Evolutionary conservation across 805 yeast genomes (phyloP), one percentile per base, ranked within the genome.

Genomic region (Blastobotrys attinorum): DNA sequence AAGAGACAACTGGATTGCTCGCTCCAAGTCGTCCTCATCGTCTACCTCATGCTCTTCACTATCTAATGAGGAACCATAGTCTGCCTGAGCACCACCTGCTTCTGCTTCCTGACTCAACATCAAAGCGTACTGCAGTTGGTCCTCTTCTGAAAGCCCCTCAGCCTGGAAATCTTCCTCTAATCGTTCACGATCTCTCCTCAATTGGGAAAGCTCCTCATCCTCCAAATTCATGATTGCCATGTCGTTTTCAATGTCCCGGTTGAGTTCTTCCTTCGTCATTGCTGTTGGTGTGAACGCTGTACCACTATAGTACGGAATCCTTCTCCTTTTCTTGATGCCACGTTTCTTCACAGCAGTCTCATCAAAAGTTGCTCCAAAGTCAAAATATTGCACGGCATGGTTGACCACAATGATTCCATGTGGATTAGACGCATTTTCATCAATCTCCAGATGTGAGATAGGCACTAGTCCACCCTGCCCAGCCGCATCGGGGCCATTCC

Each of bases 121-220:
- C 42, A 60, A 17, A 2, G 66, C 66, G 38, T 57, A 56, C 25
- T 53, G 53, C 23, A 60, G 27, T 42, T 59, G 62, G 36, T 61
- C 66, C 15, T 57, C 61, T 31, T 61, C 64, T 3, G 50, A 53
- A 39, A 58, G 35, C 4, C 47, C 49, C 3, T 44, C 52, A 11
- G 50, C 34, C 4, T 27, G 39, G 42, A 37, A 36, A 43, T 40
- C 34, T 21, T 44, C 37, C 22, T 31, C 25, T 22, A 25, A 29
- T 32, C 39, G 40, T 27, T 27, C 31, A 42, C 44, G 31, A 15
- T 31, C n/a, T 43, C 33, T 21, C 51, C 52, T 2, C 53, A 46
- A 8, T 46, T 27, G 7, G 23, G 45, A 13, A 13, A 38, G 39
- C 36, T 50, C 55, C 15, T 50, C 48, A 11, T 49, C 57, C 13